Percentiles rank a stretch among this genome's conserved stretches.
phyloP scores from a whole-genome alignment of 495 filamentous ascomycete species.

The Sporormia fimetaria region DNA sequence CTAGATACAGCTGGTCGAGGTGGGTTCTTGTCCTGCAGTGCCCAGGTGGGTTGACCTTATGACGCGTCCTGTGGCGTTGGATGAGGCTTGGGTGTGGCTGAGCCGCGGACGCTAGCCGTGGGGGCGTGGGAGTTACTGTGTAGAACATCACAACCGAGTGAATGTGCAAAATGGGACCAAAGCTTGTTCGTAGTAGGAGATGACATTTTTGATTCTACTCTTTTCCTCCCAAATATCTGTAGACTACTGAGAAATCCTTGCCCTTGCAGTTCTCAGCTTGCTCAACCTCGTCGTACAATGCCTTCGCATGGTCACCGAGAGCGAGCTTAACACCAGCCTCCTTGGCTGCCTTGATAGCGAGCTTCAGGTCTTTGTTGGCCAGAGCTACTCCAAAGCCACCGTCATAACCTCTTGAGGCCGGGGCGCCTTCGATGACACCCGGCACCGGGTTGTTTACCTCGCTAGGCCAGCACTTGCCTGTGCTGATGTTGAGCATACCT shows the following conservation, averaged over 20 bases:
- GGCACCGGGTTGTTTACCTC: slow-evolving; percentile 90
- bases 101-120: neutral
- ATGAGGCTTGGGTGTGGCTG: neutral
- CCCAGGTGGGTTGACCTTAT: neutral
- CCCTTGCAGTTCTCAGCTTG: slow-evolving; percentile 29
- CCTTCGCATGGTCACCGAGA: slow-evolving; percentile 28
- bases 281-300: slow-evolving; percentile 30
- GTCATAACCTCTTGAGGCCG: slow-evolving; percentile 60
- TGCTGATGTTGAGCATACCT: slow-evolving; percentile 72
- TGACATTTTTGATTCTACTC: slow-evolving; percentile 19
- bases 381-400: slow-evolving; percentile 75
- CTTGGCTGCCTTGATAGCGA: slow-evolving; percentile 30
- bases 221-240: slow-evolving; percentile 33
- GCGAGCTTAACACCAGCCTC: slow-evolving; percentile 26
- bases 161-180: too few species aligned
- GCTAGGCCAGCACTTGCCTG: slow-evolving; percentile 81
- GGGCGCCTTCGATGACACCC: slow-evolving; percentile 62
- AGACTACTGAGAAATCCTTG: slow-evolving; percentile 36
- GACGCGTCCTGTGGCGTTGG: slow-evolving; percentile 1
- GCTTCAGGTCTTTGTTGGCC: slow-evolving; percentile 57
- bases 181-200: too few species aligned
- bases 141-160: neutral
- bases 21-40: neutral
- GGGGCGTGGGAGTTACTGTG: neutral
- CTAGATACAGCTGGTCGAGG: neutral